Evolutionary conservation across 164 flowering plant species (phyloP), one percentile per base, ranked within the genome.

Genomic region (Akebia trifoliata): DNA sequence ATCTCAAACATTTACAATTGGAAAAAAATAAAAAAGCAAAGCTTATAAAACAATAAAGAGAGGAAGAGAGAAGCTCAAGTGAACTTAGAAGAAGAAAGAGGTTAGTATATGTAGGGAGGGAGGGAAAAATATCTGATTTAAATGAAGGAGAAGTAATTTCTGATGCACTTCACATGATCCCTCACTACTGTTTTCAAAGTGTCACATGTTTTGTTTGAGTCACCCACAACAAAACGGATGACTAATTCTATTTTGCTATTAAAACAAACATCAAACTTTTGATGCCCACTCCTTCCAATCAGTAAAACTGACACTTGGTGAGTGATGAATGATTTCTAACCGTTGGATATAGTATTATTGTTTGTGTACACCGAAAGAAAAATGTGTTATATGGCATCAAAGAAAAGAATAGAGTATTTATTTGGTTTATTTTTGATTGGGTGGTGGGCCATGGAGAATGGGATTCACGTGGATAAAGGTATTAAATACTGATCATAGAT

Each of bases 151-250:
- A 49, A 57, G 28, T 62, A 62, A 72, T 59, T 29, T 39, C 68
- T 66, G 76, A 56, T 70, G 56, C 57, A 54, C 46, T 50, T 83
- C 89, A 83, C 82, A 81, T 77, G 89, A 79, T 79, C 69, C 85
- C 56, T 64, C 86, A 60, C 78, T 20, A 35, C 32, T 57, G 29
- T 71, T 69, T 73, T 50, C 32, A 60, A 74, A 39, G 54, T 31
- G 66, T 78, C 82, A 78, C 75, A 71, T 57, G 81, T 57, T 44
- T 59, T 65, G 67, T 35, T n/a, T 30, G 51, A 54, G 73, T 71
- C 34, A 37, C 40, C 8, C 18, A 43, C 11, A 22, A 11, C 39
- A 44, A 44, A 25, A 18, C 22, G 20, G 5, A 34, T 43, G 4
- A 18, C 24, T 9, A 10, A 3, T 20, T n/a, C n/a, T n/a, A n/a